Conservation (phyloP, 768 basidiomycete genomes). For the Podaxis pistillaris region DNA sequence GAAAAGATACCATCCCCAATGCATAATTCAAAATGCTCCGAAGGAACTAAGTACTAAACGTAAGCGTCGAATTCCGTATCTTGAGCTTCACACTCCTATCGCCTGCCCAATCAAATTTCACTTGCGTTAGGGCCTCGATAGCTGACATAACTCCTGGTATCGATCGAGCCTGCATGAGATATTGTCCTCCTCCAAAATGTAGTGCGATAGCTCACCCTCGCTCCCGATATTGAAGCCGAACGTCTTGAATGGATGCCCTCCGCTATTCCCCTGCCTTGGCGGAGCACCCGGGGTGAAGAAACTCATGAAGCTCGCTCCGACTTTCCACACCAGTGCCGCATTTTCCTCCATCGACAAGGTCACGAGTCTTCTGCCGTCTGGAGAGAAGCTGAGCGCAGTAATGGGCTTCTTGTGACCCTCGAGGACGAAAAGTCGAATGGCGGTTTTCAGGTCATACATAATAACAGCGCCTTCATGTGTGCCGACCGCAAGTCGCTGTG, state of each 20-base stretch:
- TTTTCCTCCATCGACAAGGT: slow-evolving; percentile 86
- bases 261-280: slow-evolving; percentile 81
- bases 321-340: slow-evolving; percentile 91
- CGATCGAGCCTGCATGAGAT: neutral
- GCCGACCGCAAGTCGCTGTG: slow-evolving; percentile 89
- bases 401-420: slow-evolving; percentile 85
- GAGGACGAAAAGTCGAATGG: slow-evolving; percentile 90
- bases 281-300: slow-evolving; percentile 91
- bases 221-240: slow-evolving; percentile 82
- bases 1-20: neutral
- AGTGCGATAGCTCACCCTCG: slow-evolving; percentile 54
- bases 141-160: slow-evolving; percentile 36
- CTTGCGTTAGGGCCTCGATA: slow-evolving; percentile 65
- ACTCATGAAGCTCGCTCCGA: slow-evolving; percentile 84
- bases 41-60: slow-evolving; percentile 70
- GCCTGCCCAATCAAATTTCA: slow-evolving; percentile 82
- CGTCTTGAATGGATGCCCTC: slow-evolving; percentile 86
- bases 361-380: slow-evolving; percentile 87
- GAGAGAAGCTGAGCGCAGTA: slow-evolving; percentile 87
- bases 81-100: slow-evolving; percentile 81
- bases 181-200: neutral
- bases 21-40: neutral
- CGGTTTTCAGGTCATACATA: slow-evolving; percentile 97
- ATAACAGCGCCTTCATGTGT: slow-evolving; percentile 92
- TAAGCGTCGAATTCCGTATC: slow-evolving; percentile 79